Evolutionary conservation across 2,329 filamentous ascomycete genomes (phyloP), one percentile per base, ranked within the genome.

Genomic region (Ceratocystis cubensis): DNA sequence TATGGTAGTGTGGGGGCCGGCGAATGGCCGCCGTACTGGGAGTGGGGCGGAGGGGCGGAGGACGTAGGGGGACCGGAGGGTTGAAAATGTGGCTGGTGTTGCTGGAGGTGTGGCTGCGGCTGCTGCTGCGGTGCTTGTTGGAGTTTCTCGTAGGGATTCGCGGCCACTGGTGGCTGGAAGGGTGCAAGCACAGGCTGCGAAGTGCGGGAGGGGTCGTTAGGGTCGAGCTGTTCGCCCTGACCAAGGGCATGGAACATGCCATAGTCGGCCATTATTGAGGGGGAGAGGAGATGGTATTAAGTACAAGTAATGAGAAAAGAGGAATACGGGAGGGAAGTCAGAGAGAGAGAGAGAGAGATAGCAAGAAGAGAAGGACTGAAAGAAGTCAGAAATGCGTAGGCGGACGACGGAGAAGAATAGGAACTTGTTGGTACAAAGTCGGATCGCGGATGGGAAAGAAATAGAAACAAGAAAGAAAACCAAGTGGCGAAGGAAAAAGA

Each of bases 161-260:
- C 76, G 46, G 81, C 80, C 65, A 81, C 72, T 17, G 80, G 81
- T 57, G 80, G 81, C 67, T 82, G 78, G 74, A 86, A 86, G 71
- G 84, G 82, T 70, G 79, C 78, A 67, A 78, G 74, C 68, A 77
- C 77, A 62, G 79, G 81, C 69, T 82, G 81, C 71, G 74, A 75
- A 67, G 77, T 78, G 74, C 77, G 74, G 75, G 79, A 76, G 72
- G 81, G 76, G 75, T 84, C 75, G 75, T 82, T 78, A 72, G 82
- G 77, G 70, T 86, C 81, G 71, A 78, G 71, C 69, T 78, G 78
- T 69, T 82, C 79, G 71, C 80, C 81, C 71, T 84, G 81, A 61
- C 82, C 83, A 65, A 84, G 77, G 72, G 80, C 76, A 71, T 84
- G 81, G 71, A 81, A 84, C 74, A 80, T 79, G 68, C 78, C 74